phyloP scores from a whole-genome alignment of 1,284 basidiomycete genomes.

The Boletellus deceptivus region DNA sequence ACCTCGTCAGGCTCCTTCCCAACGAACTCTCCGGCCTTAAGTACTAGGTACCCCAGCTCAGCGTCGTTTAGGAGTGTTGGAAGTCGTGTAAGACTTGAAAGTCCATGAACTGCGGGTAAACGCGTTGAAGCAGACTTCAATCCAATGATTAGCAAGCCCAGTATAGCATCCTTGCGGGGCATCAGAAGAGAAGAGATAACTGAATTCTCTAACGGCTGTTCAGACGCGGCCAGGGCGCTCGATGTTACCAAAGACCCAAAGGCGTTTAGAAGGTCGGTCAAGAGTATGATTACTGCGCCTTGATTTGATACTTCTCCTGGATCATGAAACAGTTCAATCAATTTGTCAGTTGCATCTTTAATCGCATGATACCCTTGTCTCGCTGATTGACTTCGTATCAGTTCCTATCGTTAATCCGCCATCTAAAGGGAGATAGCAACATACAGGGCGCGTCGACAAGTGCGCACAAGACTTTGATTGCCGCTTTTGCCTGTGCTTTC shows the following conservation, averaged over 20 bases:
- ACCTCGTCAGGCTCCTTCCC: constrained; percentile 54
- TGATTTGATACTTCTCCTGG: constrained; percentile 78
- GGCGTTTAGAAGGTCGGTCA: constrained; percentile 59
- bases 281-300: constrained; percentile 62
- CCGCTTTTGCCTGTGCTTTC: constrained; percentile 85
- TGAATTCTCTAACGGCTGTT: neutral
- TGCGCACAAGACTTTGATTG: constrained; percentile 76
- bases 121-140: constrained; percentile 55
- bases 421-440: constrained; percentile 29
- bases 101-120: constrained; percentile 58
- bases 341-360: constrained; percentile 65
- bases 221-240: constrained; percentile 1
- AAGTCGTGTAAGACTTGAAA: constrained; percentile 66
- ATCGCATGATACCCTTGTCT: constrained; percentile 69
- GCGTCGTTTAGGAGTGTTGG: constrained; percentile 60
- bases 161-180: constrained; percentile 73
- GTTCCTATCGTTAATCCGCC: constrained; percentile 4
- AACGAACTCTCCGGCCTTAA: constrained; percentile 73
- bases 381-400: constrained; percentile 43
- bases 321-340: constrained; percentile 73
- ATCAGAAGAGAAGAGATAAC: constrained; percentile 42
- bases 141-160: constrained; percentile 64
- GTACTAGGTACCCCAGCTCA: constrained; percentile 80
- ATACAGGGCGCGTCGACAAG: constrained; percentile 75
- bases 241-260: constrained; percentile 29